These are phyloP conservation scores for Clonostachys byssicola DNA, from an alignment of 2,329 filamentous ascomycete genomes.

Conservation along the genomic window DNA sequence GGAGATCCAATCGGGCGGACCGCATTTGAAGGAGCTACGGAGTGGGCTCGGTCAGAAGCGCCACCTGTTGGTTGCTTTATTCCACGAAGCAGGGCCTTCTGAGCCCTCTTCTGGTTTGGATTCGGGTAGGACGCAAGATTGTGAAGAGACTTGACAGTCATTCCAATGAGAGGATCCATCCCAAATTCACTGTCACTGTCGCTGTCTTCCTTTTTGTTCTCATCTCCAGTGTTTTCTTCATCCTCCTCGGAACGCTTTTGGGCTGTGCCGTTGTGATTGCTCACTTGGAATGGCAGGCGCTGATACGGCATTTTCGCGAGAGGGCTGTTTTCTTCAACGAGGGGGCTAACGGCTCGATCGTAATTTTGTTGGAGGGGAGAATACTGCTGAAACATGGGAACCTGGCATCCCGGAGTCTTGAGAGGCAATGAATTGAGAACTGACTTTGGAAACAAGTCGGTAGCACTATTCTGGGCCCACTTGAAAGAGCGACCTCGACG, in stretches of 20 bases:
- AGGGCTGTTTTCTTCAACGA: conserved; percentile 6
- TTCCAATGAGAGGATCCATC: conserved; percentile 26
- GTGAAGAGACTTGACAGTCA: conserved; percentile 42
- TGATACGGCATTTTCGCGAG: not conserved
- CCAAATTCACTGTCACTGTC: conserved; percentile 15
- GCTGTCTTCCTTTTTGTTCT: conserved; percentile 18
- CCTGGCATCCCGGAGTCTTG: conserved; percentile 13
- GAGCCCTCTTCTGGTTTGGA: conserved; percentile 46
- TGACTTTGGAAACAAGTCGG: conserved; percentile 26
- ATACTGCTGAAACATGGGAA: conserved; percentile 29
- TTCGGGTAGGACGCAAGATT: conserved; percentile 54
- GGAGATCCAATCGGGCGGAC: not conserved
- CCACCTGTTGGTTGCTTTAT: conserved; percentile 1
- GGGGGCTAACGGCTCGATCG: conserved; percentile 43
- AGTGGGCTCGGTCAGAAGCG: not conserved
- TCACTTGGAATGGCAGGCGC: not conserved
- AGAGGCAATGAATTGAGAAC: conserved; percentile 27
- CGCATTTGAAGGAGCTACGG: not conserved
- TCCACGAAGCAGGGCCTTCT: conserved; percentile 29
- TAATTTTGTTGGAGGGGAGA: conserved; percentile 50
- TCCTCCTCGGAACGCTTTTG: not conserved
- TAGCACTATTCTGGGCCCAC: conserved; percentile 22
- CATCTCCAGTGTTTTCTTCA: conserved; percentile 14
- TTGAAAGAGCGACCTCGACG: conserved; percentile 44
- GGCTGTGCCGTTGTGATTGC: not conserved